Conservation (phyloP, 2,329 filamentous ascomycete genomes). For the Hymenoscyphus salicellus region DNA sequence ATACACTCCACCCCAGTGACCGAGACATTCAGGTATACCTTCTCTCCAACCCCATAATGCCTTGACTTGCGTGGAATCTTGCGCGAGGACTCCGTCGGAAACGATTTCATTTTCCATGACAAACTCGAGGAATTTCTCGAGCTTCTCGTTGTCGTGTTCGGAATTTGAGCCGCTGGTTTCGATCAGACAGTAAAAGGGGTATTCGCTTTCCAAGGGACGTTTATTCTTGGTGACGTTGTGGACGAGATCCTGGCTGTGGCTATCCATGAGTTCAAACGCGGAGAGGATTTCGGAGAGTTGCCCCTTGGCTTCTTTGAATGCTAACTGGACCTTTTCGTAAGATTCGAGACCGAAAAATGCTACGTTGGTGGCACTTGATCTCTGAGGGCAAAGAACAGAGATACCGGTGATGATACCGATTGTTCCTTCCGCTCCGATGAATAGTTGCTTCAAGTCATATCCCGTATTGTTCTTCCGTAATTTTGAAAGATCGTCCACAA, state of each 20-base stretch:
- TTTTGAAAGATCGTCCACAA: constrained; percentile 83
- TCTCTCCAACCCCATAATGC: constrained; percentile 90
- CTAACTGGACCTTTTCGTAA: constrained; percentile 81
- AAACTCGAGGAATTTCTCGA: constrained; percentile 84
- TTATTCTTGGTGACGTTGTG: constrained; percentile 71
- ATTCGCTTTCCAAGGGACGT: constrained; percentile 74
- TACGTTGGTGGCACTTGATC: constrained; percentile 85
- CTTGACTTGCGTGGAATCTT: constrained; percentile 86
- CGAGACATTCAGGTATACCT: constrained; percentile 83
- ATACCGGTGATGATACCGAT: constrained; percentile 91
- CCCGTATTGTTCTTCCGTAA: constrained; percentile 98
- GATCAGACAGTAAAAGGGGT: constrained; percentile 94
- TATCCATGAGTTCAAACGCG: constrained; percentile 97
- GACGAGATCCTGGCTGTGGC: constrained; percentile 74
- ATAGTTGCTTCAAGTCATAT: constrained; percentile 94
- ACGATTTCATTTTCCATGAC: constrained; percentile 88
- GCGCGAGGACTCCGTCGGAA: constrained; percentile 82
- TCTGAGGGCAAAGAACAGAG: constrained; percentile 83
- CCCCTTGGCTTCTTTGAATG: constrained; percentile 83
- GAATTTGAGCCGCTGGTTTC: constrained; percentile 94
- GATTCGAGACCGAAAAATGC: constrained; percentile 90
- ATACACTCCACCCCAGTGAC: constrained; percentile 92
- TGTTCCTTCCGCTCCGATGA: constrained; percentile 93
- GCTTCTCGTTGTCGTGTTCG: constrained; percentile 90
- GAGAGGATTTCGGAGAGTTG: constrained; percentile 94